Evolutionary conservation across 257 asterid genomes (phyloP).

Genomic region (Gentiana macrophylla): DNA sequence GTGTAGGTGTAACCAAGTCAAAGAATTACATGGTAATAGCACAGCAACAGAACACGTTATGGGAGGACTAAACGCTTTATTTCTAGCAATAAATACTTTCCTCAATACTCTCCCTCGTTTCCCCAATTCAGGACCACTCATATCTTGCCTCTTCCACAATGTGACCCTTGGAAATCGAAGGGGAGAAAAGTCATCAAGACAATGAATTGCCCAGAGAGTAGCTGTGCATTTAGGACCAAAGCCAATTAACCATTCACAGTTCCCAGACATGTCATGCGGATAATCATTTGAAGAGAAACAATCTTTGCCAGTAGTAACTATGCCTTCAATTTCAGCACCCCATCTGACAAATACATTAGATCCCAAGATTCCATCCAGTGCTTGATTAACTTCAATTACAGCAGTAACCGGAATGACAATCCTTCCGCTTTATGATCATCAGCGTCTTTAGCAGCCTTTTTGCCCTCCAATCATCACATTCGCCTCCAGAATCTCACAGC

Average conservation of each 20-base stretch:
- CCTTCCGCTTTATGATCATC: conserved; percentile 40
- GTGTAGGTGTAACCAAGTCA: conserved; percentile 61
- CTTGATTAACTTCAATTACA: conserved; percentile 71
- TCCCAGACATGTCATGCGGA: conserved; percentile 51
- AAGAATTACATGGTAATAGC: conserved; percentile 47
- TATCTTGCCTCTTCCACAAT: conserved; percentile 66
- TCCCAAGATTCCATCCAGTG: conserved; percentile 55
- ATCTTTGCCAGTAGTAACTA: conserved; percentile 25
- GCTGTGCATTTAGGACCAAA: conserved; percentile 53
- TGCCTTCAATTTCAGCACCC: conserved; percentile 65
- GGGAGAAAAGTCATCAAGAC: conserved; percentile 94
- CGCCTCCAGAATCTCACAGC: conserved; percentile 92
- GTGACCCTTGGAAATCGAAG: conserved; percentile 84
- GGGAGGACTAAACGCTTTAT: conserved; percentile 64
- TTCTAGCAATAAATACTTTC: conserved; percentile 60
- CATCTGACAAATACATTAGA: conserved; percentile 58
- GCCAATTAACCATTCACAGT: conserved; percentile 91
- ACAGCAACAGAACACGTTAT: conserved; percentile 55
- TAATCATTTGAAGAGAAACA: conserved; percentile 39
- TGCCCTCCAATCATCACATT: conserved; percentile 69
- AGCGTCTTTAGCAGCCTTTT: conserved; percentile 55
- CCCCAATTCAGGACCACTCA: conserved; percentile 28
- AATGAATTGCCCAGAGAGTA: conserved; percentile 77
- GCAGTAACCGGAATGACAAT: conserved; percentile 62
- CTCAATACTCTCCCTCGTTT: conserved; percentile 31